Evolutionary conservation across 257 asterid species (phyloP).

Genomic region (Vinca minor): DNA sequence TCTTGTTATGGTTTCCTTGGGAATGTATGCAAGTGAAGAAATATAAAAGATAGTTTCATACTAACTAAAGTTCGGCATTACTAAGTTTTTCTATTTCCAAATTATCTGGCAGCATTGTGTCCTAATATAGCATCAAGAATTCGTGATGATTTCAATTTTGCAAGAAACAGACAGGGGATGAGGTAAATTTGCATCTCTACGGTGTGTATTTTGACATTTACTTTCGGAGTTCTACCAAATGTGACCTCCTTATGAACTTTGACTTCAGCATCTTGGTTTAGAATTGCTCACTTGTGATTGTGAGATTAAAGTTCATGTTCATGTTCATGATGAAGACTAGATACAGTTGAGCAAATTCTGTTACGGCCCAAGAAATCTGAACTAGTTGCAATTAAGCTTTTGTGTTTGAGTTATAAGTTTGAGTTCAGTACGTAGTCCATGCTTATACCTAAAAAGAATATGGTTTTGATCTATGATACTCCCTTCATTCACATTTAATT

Average conservation of each 20-base stretch:
- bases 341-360: too few species aligned
- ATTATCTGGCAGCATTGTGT: conserved; percentile 32
- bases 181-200: conserved; percentile 34
- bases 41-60: background rate
- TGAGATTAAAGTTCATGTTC: background rate
- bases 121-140: conserved; percentile 18
- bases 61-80: background rate
- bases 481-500: too few species aligned
- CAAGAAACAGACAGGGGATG: conserved; percentile 19
- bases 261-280: background rate
- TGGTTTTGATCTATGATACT: too few species aligned
- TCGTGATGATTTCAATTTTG: conserved; percentile 20
- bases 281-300: background rate
- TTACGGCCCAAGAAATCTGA: too few species aligned
- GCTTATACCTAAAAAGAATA: too few species aligned
- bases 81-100: conserved; percentile 14
- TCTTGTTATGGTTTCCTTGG: background rate
- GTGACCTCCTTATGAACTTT: background rate
- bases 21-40: background rate
- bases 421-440: too few species aligned
- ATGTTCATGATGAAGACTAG: too few species aligned
- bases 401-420: too few species aligned
- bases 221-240: too few species aligned
- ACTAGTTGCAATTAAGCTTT: too few species aligned
- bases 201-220: background rate